These are phyloP conservation scores for Acacia acuminata DNA, from an alignment of 306 rosid genomes.

Conservation along the genomic window DNA sequence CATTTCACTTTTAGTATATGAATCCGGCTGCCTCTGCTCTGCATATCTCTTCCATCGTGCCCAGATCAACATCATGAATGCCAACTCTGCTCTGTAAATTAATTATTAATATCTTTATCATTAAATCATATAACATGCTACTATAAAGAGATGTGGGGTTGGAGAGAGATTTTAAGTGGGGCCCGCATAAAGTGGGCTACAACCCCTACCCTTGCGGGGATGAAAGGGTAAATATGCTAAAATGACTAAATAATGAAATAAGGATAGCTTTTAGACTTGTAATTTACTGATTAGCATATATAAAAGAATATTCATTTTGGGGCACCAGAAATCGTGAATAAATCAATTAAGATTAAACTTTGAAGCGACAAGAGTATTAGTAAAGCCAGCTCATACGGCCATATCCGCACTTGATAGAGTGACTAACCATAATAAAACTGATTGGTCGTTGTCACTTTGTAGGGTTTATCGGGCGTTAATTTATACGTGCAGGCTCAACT, in stretches of 20 bases:
- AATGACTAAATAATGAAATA: neutral
- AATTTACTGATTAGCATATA: neutral
- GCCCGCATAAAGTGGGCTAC: neutral
- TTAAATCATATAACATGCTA: neutral
- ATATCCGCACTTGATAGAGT: neutral
- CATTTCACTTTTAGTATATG: neutral
- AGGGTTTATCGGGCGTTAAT: neutral
- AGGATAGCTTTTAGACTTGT: neutral
- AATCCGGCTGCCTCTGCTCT: neutral
- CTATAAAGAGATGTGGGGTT: neutral
- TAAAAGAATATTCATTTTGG: neutral
- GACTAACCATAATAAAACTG: constrained; percentile 12
- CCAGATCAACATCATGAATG: constrained; percentile 24
- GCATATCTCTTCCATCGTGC: constrained; percentile 24
- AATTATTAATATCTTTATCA: neutral
- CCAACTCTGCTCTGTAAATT: neutral
- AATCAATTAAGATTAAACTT: neutral
- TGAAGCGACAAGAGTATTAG: neutral
- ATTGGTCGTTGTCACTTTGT: constrained; percentile 1
- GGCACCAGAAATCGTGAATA: neutral
- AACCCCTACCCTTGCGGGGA: neutral
- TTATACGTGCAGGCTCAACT: neutral
- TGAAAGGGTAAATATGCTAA: constrained; percentile 12
- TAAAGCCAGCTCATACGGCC: constrained; percentile 28
- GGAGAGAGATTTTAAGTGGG: constrained; percentile 25